Base-by-base conservation (phyloP, 129 eudicot genomes). In the Arctium lappa region DNA sequence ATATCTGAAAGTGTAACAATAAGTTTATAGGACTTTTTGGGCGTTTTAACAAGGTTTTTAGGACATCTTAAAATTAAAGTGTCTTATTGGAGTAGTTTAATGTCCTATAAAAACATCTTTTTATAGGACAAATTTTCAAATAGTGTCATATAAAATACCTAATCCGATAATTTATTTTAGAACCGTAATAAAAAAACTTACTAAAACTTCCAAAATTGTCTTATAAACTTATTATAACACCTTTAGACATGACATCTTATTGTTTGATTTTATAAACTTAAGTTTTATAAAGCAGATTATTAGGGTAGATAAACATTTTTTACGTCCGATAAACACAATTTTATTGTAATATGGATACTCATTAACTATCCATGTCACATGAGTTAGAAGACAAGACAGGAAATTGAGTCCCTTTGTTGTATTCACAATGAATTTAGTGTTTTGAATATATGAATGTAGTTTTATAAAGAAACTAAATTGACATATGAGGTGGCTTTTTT, bases 311-410 rank as follows among this genome's bases (percentile, higher is more conserved):
- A 56, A 5, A 5, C 27, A 56, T 56, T 56, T 53, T n/a, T 16
- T 4, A 5, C 29, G 0, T 16, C 10, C 29, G n/a, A 56, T 53
- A 48, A 2, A 4, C 6, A 0, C 22, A 12, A 53, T 53, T 53
- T 53, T 53, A 6, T 56, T 72, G 4, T 10, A 34, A 3, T 73
- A 4, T 10, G 4, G 29, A 63, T 46, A 38, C 29, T 75, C 27
- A 75, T 5, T 32, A 75, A 62, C 81, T 16, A 46, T 62, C 56
- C 36, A 60, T 73, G 2, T 76, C 63, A 76, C 34, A 83, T 76
- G 46, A 77, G 82, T 83, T 83, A 40, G 78, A 48, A 77, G 86
- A 70, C 72, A 83, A 77, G 82, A 83, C 78, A 83, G 34, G 71
- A 77, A 77, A 77, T 75, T 34, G 62, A 50, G 69, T 75, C 31